phyloP scores from a whole-genome alignment of 306 rosid species.

The Abrus pulchellus region DNA sequence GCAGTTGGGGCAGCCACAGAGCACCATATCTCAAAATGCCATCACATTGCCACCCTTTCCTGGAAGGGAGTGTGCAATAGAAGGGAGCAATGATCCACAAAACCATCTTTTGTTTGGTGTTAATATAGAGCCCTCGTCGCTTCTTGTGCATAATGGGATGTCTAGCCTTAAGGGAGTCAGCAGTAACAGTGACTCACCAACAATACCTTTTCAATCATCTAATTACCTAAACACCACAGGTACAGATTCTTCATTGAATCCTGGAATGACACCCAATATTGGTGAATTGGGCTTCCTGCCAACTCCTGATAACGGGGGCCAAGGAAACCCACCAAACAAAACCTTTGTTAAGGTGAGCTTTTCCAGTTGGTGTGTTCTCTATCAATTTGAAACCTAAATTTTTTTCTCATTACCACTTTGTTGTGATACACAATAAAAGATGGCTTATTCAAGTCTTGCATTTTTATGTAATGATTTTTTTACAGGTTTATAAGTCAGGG shows the following conservation, averaged over 20 bases:
- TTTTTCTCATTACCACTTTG: neutral
- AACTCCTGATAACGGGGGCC: conserved; percentile 74
- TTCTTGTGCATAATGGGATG: conserved; percentile 80
- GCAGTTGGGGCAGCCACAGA: conserved; percentile 74
- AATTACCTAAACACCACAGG: conserved; percentile 72
- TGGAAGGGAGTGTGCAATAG: conserved; percentile 85
- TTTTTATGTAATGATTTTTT: conserved; percentile 4
- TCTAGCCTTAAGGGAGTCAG: conserved; percentile 70
- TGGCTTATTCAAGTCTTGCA: conserved; percentile 17
- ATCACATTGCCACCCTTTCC: conserved; percentile 93
- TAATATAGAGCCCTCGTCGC: conserved; percentile 86
- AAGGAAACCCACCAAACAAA: conserved; percentile 65
- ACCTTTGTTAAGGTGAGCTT: conserved; percentile 91
- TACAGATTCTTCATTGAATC: conserved; percentile 72
- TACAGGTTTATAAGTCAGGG: conserved; percentile 59
- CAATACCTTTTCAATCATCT: conserved; percentile 69
- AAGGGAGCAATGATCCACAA: conserved; percentile 83
- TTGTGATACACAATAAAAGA: neutral
- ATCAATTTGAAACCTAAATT: neutral
- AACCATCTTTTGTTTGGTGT: conserved; percentile 90
- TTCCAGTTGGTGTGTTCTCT: neutral
- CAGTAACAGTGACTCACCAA: conserved; percentile 65
- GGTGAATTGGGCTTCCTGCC: conserved; percentile 79
- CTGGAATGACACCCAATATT: conserved; percentile 68
- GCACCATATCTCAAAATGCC: conserved; percentile 61